Evolutionary conservation across 2,329 filamentous ascomycete genomes (phyloP).

Genomic region (Aspergillus amoenus): DNA sequence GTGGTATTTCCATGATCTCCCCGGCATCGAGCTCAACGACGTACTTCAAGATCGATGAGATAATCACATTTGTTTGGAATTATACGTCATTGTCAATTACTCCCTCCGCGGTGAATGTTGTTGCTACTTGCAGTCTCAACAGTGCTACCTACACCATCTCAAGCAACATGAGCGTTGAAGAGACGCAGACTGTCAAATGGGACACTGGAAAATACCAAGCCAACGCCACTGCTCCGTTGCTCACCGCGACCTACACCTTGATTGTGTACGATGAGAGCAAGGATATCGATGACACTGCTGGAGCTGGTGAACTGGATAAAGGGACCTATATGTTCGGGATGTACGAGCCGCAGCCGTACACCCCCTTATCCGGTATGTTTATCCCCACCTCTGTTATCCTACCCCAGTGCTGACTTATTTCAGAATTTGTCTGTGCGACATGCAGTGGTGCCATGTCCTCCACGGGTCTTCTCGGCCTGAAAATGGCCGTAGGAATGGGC

Average conservation of each 20-base stretch:
- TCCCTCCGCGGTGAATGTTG: conserved; percentile 59
- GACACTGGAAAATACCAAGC: conserved; percentile 57
- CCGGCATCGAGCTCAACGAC: conserved; percentile 52
- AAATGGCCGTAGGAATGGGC: conserved; percentile 56
- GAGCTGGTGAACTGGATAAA: conserved; percentile 57
- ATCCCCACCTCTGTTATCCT: conserved; percentile 4
- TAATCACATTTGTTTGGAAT: conserved; percentile 66
- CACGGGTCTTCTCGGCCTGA: conserved; percentile 55
- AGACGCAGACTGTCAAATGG: conserved; percentile 58
- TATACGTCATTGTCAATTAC: conserved; percentile 63
- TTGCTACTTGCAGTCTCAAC: conserved; percentile 62
- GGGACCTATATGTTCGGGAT: conserved; percentile 61
- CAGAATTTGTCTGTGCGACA: conserved; percentile 57
- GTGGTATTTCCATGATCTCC: conserved; percentile 63
- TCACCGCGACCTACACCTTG: conserved; percentile 63
- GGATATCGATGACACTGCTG: conserved; percentile 51
- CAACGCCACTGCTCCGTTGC: conserved; percentile 51
- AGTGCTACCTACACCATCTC: conserved; percentile 62
- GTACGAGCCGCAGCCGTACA: conserved; percentile 57
- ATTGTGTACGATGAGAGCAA: conserved; percentile 60
- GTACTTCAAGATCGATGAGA: conserved; percentile 65
- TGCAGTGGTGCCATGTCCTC: conserved; percentile 55
- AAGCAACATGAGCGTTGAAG: conserved; percentile 55
- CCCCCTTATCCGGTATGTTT: conserved; percentile 49
- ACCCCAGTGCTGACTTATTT: conserved; percentile 17